phyloP scores from a whole-genome alignment of 306 rosid genomes.

The Hippophae tibetana region DNA sequence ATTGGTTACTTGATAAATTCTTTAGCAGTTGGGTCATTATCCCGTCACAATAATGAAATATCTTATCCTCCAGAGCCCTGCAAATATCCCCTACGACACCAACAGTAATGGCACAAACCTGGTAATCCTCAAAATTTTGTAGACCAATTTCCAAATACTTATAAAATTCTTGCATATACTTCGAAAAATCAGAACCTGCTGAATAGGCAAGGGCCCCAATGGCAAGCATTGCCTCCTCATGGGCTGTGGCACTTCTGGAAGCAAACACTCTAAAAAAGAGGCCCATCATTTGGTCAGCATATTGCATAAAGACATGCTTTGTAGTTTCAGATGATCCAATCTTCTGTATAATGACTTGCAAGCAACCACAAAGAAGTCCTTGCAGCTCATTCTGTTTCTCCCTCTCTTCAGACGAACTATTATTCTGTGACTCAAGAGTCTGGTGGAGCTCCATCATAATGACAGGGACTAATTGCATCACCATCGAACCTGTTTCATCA shows the following conservation, averaged over 20 bases:
- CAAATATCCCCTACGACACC: slow-evolving; percentile 91
- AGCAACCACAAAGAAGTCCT: slow-evolving; percentile 94
- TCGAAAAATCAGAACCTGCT: slow-evolving; percentile 60
- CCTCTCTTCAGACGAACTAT: slow-evolving; percentile 54
- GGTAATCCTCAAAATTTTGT: slow-evolving; percentile 92
- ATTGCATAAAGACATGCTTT: slow-evolving; percentile 58
- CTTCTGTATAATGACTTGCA: slow-evolving; percentile 91
- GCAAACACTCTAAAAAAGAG: slow-evolving; percentile 82
- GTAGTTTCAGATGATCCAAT: slow-evolving; percentile 73
- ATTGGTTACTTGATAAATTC: slow-evolving; percentile 81
- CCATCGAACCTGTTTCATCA: slow-evolving; percentile 78
- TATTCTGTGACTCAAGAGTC: slow-evolving; percentile 61
- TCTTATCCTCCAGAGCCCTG: slow-evolving; percentile 81
- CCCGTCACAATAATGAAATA: slow-evolving; percentile 82
- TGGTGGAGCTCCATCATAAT: slow-evolving; percentile 77
- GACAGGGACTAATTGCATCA: slow-evolving; percentile 60
- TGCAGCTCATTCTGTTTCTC: slow-evolving; percentile 75
- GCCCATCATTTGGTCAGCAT: slow-evolving; percentile 82
- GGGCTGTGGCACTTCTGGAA: slow-evolving; percentile 84
- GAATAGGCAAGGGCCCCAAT: slow-evolving; percentile 95
- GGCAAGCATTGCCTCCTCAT: slow-evolving; percentile 97
- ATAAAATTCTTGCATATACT: slow-evolving; percentile 75
- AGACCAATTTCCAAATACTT: slow-evolving; percentile 86
- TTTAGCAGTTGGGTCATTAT: slow-evolving; percentile 90
- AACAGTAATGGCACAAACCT: slow-evolving; percentile 89